Base-by-base conservation (phyloP, 805 yeast genomes). In the Vanderwaltozyma polyspora region DNA sequence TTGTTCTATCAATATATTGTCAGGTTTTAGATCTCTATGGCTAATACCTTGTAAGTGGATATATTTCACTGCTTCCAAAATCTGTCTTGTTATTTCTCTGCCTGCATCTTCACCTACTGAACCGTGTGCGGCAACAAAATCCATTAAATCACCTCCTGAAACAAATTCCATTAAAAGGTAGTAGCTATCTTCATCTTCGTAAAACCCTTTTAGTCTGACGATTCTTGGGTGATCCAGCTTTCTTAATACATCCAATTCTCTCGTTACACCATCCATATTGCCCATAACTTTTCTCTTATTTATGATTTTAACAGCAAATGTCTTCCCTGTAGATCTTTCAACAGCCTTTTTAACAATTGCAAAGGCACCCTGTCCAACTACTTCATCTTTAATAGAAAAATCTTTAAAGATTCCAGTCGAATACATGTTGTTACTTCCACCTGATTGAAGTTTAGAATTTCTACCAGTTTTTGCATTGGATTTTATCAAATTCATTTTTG, bases 81-180 rank as follows among this genome's bases (percentile, higher is more conserved):
- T 77, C 57, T 91, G 98, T 43, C 74, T 72, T 2, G 93, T 71
- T 18, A 91, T 83, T 40, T 83, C 95, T 45, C 81, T 77, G 7
- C 87, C 82, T 3, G 94, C 91, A 31, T 76, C 86, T 57, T 91
- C 98, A 11, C 89, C 89, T 14, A 91, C 81, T 3, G 89, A 74
- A 3, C 96, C 96, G 57, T 83, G 80, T 3, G 86, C 83, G 1
- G 93, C 89, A 2, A 89, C 93, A 59, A 84, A 87, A 62, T 91
- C 98, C 98, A 91, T 91, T 34, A 91, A 64, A 57, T 91, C 99
- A 18, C 98, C 99, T 12, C 96, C 96, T 2, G 93, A 79, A 19
- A 91, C 93, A 48, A 78, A 82, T 52, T 91, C 98, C 96, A 91
- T 89, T 6, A 91, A 89, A 42, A 91, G 64, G 55, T 84, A 89